Base-by-base conservation (phyloP, 2,329 filamentous ascomycete species). In the Trichophyton verrucosum region DNA sequence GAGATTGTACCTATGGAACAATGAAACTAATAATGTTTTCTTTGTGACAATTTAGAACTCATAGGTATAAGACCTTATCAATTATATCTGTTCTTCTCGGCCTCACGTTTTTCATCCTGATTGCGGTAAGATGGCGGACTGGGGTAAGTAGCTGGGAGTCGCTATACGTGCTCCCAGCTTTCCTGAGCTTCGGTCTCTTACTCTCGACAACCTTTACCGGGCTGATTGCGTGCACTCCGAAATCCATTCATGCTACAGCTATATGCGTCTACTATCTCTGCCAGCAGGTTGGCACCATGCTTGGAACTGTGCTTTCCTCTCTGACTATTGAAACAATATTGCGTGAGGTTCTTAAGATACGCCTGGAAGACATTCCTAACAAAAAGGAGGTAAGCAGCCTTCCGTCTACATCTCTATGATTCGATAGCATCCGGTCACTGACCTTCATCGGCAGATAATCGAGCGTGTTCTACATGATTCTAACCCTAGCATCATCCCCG, bases 281-380 rank as follows among this genome's bases (percentile, higher is more conserved):
- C 6, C 58, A 58, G 36, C 56, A 58, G 20, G 33, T 58, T 22
- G 56, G 56, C 22, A 58, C 56, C n/a, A 58, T 58, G 56, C 9
- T 58, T 17, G 56, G 56, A 58, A 58, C 40, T 9, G 56, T 58
- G 11, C 17, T 36, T 33, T 55, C 51, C 51, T 55, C 51, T 30
- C 20, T 55, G 1, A 55, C 27, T 8, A 55, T 55, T n/a, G 51
- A 55, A 17, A 33, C 51, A 36, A 36, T 55, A n/a, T 8, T 55
- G 8, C 51, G 27, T 36, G 51, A 55, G 33, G 51, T 55, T 3
- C 51, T 55, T 15, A 55, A 36, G 5, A 55, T 55, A 17, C 51
- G 51, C n/a, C 15, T 55, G 27, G n/a, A 55, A 8, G 51, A 55
- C 33, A 55, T 55, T 17, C 51, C 51, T 33, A 33, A 36, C 33